Percentiles rank a stretch among this genome's conserved stretches.
phyloP scores from a whole-genome alignment of 768 basidiomycete species.

The Hemileccinum rubropunctum region DNA sequence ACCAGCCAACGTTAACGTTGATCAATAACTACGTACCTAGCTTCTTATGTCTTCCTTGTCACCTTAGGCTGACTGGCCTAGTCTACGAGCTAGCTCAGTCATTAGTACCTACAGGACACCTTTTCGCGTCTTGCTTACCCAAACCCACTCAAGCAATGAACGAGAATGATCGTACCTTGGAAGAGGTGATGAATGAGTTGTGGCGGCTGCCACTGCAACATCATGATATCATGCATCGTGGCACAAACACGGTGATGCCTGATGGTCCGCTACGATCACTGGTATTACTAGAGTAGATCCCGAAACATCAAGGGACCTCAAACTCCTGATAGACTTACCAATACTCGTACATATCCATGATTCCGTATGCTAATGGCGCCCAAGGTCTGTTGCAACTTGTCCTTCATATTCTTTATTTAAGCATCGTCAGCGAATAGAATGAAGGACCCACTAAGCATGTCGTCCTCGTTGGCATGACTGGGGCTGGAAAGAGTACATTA shows the following conservation, averaged over 20 bases:
- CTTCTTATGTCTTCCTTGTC: neutral
- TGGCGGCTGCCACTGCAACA: no score
- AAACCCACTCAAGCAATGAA: no score
- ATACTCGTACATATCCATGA: no score
- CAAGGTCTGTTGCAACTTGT: constrained; percentile 2
- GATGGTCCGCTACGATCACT: no score
- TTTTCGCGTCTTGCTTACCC: neutral
- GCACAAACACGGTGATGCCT: neutral
- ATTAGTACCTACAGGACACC: neutral
- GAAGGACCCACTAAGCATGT: constrained; percentile 7
- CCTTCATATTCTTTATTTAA: neutral
- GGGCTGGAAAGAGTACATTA: constrained; percentile 16
- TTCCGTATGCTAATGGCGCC: neutral
- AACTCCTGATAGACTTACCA: no score
- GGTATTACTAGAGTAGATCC: no score
- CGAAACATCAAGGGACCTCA: no score
- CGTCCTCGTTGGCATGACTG: constrained; percentile 11
- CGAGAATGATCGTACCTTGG: no score
- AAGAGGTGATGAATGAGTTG: no score
- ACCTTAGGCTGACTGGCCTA: neutral
- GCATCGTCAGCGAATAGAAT: neutral
- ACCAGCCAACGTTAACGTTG: neutral
- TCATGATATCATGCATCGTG: neutral
- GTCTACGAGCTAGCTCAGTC: neutral
- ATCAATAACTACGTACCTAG: neutral